Evolutionary conservation across 768 basidiomycete genomes (phyloP).

Genomic region (Coprinopsis sp.): DNA sequence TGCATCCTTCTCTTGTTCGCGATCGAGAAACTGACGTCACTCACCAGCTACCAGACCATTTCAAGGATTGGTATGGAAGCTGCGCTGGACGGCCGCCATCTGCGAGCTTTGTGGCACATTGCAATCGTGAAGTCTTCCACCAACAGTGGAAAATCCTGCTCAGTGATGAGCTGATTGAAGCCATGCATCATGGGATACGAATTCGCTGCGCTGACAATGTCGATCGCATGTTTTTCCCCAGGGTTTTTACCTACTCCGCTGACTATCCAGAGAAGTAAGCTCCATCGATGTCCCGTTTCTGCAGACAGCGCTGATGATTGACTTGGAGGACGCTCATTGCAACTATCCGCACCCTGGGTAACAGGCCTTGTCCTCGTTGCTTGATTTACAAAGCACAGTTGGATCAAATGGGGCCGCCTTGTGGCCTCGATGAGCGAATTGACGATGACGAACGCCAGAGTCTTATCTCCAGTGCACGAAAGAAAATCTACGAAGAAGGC

Average conservation of each 20-base stretch:
- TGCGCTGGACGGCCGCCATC: background rate
- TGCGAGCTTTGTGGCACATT: background rate
- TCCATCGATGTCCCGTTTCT: too few species aligned
- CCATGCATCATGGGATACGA: background rate
- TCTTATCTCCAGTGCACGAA: conserved; percentile 3
- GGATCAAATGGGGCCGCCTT: background rate
- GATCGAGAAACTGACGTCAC: background rate
- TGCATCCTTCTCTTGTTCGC: too few species aligned
- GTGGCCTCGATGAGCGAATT: background rate
- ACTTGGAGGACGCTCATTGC: conserved; percentile 8
- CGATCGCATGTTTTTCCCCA: background rate
- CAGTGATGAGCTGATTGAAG: background rate
- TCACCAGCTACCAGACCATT: background rate
- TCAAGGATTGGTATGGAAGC: background rate
- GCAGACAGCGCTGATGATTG: too few species aligned
- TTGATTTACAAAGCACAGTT: conserved; percentile 1
- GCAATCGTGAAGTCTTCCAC: background rate
- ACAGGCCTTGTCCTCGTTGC: conserved; percentile 11
- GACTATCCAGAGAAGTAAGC: too few species aligned
- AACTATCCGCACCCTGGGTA: conserved; percentile 10
- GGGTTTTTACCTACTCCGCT: conserved; percentile 1
- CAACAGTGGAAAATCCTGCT: conserved; percentile 1
- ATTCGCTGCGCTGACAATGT: background rate
- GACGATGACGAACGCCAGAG: conserved; percentile 6
- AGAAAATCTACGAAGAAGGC: conserved; percentile 9